Evolutionary conservation across 306 rosid species (phyloP), one percentile per base, ranked within the genome.

Genomic region (Mimosa pudica): DNA sequence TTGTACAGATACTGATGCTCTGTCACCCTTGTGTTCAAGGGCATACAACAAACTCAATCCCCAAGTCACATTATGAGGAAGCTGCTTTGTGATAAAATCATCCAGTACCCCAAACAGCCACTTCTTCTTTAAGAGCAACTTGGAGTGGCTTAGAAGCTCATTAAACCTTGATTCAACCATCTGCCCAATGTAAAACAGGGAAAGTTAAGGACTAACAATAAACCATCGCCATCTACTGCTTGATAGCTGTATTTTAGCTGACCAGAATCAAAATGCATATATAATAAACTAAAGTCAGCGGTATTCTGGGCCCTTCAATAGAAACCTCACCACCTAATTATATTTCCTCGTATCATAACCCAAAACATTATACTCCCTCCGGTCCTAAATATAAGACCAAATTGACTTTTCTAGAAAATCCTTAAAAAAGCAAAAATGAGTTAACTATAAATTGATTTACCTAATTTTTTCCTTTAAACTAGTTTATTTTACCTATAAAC

Each of bases 51-150:
- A 88, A 86, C 99, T 95, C 89, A 95, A 84, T 57, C 97, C 92
- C 99, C 99, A 95, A 55, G 99, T 95, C 80, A 95, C 99, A 84
- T 95, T 95, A 83, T 92, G 98, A 54, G 99, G 98, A 71, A 95
- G 97, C 86, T 95, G 99, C 88, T 95, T 95, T 8, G 99, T 95
- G 74, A 87, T 87, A 83, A 93, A 95, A 89, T 95, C 98, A 84
- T 95, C 97, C 62, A 95, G 78, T 80, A 95, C 88, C 58, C 99
- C 97, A 65, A 91, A 95, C 67, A 95, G n/a, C 94, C 97, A 95
- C 82, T 89, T 93, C 86, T 91, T 95, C 87, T 89, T 93, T 77
- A 95, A 74, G 79, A 91, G 95, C 77, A 79, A 75, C 68, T 70
- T 66, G 60, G 99, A 91, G 77, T 95, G 99, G 69, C 82, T 82